Base-by-base conservation (phyloP, 2,329 filamentous ascomycete genomes). In the Hypoxylon sp. region DNA sequence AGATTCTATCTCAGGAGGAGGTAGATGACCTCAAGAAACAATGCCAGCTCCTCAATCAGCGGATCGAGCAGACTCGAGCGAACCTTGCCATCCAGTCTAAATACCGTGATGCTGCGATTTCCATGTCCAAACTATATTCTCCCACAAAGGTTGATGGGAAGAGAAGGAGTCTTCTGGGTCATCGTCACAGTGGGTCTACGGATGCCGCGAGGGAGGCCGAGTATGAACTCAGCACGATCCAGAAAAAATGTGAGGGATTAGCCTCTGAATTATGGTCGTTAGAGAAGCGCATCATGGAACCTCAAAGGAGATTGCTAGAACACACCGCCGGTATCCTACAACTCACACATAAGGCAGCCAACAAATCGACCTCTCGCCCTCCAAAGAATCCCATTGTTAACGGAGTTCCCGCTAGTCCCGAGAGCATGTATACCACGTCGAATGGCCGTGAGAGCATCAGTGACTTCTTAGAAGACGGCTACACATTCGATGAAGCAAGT, bases 251-350 rank as follows among this genome's bases (percentile, higher is more conserved):
- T 73, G 94, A 98, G 73, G 92, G 96, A 66, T 83, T 98, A 63
- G 90, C 94, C 3, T 85, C 90, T 44, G 93, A 97, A 75, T 83
- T 98, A 39, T 93, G 92, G 82, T 87, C 87, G 65, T 83, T 97
- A 62, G 93, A 98, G 80, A 92, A 92, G 79, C 85, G 92, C 72
- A 83, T 91, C 65, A 90, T 94, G 82, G 87, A 91, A 65, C 87
- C 93, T 8, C 92, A 97, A 75, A 88, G 88, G 74, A 88, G 90
- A 68, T 83, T 99, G 48, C 83, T 98, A 55, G 90, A 95, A 78
- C 96, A 99, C 78, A 98, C 95, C 0, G 94, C 96, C 13, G 95
- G 93, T 48, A 93, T 99, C 42, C 83, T 99, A 59, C 94, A 97
- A 77, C 87, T 97, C 79, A 97, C 94, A 8, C 94, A 98, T 80